Percentiles rank a stretch among this genome's conserved stretches.
Conservation (phyloP, 768 basidiomycete species). For the Coprinopsis strossmayeri region DNA sequence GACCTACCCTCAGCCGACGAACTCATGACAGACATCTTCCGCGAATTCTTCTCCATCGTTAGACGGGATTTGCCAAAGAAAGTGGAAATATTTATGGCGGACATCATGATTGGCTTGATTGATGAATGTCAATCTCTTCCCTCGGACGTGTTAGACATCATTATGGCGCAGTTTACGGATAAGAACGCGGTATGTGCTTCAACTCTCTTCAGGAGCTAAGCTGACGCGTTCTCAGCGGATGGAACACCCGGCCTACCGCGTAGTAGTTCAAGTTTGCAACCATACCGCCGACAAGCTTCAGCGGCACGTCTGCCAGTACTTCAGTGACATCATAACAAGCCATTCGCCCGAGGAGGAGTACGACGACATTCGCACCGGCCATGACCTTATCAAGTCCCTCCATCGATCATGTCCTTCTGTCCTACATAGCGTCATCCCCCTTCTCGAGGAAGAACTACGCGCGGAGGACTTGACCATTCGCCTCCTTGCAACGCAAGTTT, state of each 20-base stretch:
- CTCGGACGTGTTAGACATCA: conserved; percentile 65
- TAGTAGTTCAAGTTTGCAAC: conserved; percentile 85
- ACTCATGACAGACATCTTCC: conserved; percentile 77
- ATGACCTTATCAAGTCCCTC: conserved; percentile 80
- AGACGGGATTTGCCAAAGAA: conserved; percentile 70
- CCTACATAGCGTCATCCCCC: conserved; percentile 86
- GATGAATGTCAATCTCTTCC: conserved; percentile 84
- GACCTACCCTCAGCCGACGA: conserved; percentile 87
- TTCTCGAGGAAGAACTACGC: conserved; percentile 85
- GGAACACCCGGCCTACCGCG: conserved; percentile 71
- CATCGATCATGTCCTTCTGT: conserved; percentile 75
- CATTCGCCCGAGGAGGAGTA: conserved; percentile 58
- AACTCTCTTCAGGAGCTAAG: not conserved
- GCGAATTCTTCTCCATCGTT: conserved; percentile 75
- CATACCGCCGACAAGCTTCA: conserved; percentile 80
- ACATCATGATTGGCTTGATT: conserved; percentile 83
- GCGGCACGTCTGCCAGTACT: conserved; percentile 85
- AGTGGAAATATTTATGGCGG: conserved; percentile 79
- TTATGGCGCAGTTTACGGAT: conserved; percentile 83
- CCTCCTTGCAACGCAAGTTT: conserved; percentile 72
- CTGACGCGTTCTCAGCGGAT: conserved; percentile 34
- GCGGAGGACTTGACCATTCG: conserved; percentile 69
- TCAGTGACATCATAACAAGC: conserved; percentile 79
- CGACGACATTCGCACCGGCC: conserved; percentile 67
- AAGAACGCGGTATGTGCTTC: conserved; percentile 55